Conservation (phyloP, 108 stramenopile species). For the Schizochytrium sp. region DNA sequence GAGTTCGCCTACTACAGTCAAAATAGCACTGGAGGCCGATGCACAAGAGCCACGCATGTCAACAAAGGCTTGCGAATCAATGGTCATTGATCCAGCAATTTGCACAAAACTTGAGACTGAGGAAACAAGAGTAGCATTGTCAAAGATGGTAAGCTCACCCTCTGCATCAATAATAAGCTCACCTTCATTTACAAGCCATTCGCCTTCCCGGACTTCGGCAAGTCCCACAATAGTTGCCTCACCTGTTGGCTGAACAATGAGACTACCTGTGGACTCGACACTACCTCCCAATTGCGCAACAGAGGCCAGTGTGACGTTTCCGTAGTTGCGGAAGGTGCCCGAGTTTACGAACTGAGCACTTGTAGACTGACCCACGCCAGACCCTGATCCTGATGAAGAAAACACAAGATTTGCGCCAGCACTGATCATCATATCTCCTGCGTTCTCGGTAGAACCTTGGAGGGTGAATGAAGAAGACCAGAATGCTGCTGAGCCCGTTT, state of each 20-base stretch:
- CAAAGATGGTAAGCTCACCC: neutral
- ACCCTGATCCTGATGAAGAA: neutral
- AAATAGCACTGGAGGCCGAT: neutral
- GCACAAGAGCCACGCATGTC: slow-evolving; percentile 8
- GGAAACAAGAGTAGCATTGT: neutral
- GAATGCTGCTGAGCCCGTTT: neutral
- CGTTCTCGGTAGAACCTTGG: neutral
- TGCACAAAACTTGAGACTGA: neutral
- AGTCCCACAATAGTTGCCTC: neutral
- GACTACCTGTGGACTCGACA: neutral
- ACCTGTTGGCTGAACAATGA: neutral
- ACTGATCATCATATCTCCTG: neutral
- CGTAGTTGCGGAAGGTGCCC: slow-evolving; percentile 31
- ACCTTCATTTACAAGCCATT: neutral
- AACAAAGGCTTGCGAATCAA: neutral
- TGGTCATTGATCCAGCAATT: neutral
- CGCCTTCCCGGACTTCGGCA: slow-evolving; percentile 32
- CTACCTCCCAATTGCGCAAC: slow-evolving; percentile 15
- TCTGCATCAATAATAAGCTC: slow-evolving; percentile 11
- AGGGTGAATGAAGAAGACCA: neutral
- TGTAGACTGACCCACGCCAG: neutral
- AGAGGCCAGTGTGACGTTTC: neutral
- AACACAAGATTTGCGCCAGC: neutral
- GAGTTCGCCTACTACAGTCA: neutral
- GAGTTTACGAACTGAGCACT: slow-evolving; percentile 25